Evolutionary conservation across 495 filamentous ascomycete species (phyloP), one percentile per base, ranked within the genome.

Genomic region (Venustampulla echinocandica): DNA sequence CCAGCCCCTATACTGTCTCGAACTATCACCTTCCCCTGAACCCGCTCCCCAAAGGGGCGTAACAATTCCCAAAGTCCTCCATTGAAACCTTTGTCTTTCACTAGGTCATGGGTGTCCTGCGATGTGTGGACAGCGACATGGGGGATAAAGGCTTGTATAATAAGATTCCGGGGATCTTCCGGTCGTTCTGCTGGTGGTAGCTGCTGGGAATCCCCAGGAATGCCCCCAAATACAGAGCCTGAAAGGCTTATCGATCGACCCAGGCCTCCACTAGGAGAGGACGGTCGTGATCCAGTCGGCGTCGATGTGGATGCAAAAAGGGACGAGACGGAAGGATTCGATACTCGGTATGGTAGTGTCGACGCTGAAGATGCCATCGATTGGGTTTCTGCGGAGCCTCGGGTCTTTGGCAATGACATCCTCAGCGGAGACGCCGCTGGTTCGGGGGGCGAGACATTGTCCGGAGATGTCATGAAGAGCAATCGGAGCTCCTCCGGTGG

Each of bases 1-100:
- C 89, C 87, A 25, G 79, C 77, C 9, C 92, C 90, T 47, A 83
- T 73, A 53, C 88, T 95, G 62, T 98, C 93, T 44, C 93, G 71
- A 30, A 98, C 81, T 14, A 84, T 84, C 24, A 98, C 84, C 61
- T 89, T 92, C 19, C 92, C 92, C 25, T 81, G 77, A 0, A 98
- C 70, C 28, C 72, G 75, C 61, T 98, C 92, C n/a, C 90, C 92
- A 65, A 90, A 98, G 3, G 90, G 89, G 37, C 90, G 70, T 25
- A 98, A 65, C 42, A 98, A 64, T 59, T 90, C 85, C 69, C 84
- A 80, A 38, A 98, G 74, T 0, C 90, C 90, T 15, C 75, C 76
- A 17, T 70, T 61, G 52, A 97, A 90, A 14, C 92, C 92, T 68
- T 98, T 98, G 48, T 86, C 81, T 44, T 69, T 73, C 25, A 87